A percentile compares a stretch with the other conserved stretches of the same genome.
These are phyloP conservation scores for Nephelium lappaceum DNA, from an alignment of 345 rosid species.

Conservation along the genomic window DNA sequence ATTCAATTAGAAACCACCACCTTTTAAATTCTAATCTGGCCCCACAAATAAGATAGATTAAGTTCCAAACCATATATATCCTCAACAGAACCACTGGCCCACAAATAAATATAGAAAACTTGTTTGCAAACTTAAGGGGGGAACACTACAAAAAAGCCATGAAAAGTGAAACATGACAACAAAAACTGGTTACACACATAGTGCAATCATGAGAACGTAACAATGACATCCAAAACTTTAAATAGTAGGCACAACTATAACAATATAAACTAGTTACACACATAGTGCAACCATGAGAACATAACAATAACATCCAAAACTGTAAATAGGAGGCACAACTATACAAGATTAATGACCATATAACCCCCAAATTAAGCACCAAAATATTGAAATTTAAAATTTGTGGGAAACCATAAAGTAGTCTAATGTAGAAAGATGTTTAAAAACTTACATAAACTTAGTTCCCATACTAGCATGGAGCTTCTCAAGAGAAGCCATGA, in stretches of 20 bases:
- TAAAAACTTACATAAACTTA: slow-evolving; percentile 76
- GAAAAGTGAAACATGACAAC: neutral
- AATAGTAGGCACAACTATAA: neutral
- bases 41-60: neutral
- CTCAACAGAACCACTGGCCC: neutral
- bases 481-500: slow-evolving; percentile 72
- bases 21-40: neutral
- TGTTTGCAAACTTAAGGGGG: neutral
- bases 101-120: neutral
- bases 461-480: slow-evolving; percentile 82
- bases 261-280: neutral
- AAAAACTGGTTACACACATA: neutral
- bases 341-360: neutral
- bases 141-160: neutral
- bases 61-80: neutral
- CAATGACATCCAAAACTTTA: slow-evolving; percentile 4
- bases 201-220: neutral
- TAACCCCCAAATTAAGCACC: neutral
- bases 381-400: neutral
- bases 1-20: neutral
- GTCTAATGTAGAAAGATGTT: too few species aligned
- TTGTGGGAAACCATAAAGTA: too few species aligned
- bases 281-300: neutral
- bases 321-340: neutral
- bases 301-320: slow-evolving; percentile 5